A percentile compares a stretch with the other conserved stretches of the same genome.
These are phyloP conservation scores for Bipolaris zeicola DNA, from an alignment of 2,329 filamentous ascomycete species.

Conservation along the genomic window DNA sequence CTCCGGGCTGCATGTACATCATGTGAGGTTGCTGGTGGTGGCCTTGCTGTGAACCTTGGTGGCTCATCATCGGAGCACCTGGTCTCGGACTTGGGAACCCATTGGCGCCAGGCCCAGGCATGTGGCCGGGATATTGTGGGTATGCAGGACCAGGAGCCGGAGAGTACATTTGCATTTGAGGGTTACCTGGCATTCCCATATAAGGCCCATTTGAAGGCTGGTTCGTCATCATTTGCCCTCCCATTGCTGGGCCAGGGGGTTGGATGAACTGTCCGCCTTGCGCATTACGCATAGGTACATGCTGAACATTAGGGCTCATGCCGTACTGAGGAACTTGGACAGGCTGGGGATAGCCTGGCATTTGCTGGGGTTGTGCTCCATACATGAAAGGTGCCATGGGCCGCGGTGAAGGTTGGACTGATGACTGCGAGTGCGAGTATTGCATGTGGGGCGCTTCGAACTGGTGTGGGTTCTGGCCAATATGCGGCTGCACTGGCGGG, in stretches of 20 bases:
- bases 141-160: slow-evolving; percentile 69
- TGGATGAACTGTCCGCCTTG: slow-evolving; percentile 77
- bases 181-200: slow-evolving; percentile 69
- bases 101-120: slow-evolving; percentile 65
- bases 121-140: slow-evolving; percentile 61
- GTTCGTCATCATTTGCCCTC: slow-evolving; percentile 78
- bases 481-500: slow-evolving; percentile 76
- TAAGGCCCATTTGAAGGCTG: slow-evolving; percentile 70
- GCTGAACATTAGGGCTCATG: slow-evolving; percentile 70
- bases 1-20: slow-evolving; percentile 76
- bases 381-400: slow-evolving; percentile 75
- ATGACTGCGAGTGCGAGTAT: slow-evolving; percentile 81
- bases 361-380: slow-evolving; percentile 63
- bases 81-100: slow-evolving; percentile 90
- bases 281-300: slow-evolving; percentile 73
- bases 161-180: slow-evolving; percentile 83
- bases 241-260: slow-evolving; percentile 73
- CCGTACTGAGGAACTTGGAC: slow-evolving; percentile 71
- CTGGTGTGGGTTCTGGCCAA: slow-evolving; percentile 69
- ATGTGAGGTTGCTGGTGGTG: slow-evolving; percentile 68
- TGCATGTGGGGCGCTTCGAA: slow-evolving; percentile 86
- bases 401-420: slow-evolving; percentile 80
- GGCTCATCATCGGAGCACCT: slow-evolving; percentile 87
- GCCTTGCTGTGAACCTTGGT: slow-evolving; percentile 91
- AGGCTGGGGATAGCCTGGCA: slow-evolving; percentile 55